Evolutionary conservation across 306 rosid genomes (phyloP), one percentile per base, ranked within the genome.

Genomic region (Cucumis hystrix): DNA sequence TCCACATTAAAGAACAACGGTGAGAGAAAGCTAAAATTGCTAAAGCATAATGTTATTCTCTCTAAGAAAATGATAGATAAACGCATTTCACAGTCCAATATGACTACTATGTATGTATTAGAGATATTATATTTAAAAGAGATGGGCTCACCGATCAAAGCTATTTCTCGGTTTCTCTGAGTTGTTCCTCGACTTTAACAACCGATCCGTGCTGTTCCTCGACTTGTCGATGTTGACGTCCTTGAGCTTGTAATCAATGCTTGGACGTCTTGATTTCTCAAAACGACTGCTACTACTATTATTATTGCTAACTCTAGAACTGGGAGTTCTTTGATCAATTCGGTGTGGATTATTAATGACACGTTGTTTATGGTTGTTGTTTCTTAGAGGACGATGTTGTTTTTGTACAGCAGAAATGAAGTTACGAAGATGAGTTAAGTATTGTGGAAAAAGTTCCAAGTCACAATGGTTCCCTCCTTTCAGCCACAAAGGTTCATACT

Each of bases 401-500:
- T 87, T 90, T 83, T 87, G 88, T 45, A 88, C 16, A 10, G 88
- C 89, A 10, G 86, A 81, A 75, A 90, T 84, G 87, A 90, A 90
- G 65, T 83, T 88, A 33, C 69, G 83, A 35, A 90, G 92, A 79
- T 90, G 96, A 67, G 64, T 82, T 70, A 90, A 78, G 89, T 88
- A 90, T 78, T 90, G 84, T 3, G 92, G 92, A 39, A 75, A 90
- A 58, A 87, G 89, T 78, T 88, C 96, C 54, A 90, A 78, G 72
- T 90, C 84, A 79, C 89, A 85, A 43, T 90, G 92, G 28, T 84
- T 87, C 56, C 96, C 96, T 78, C 91, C 91, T 18, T 79, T 82
- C 11, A 90, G 70, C 96, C 96, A 90, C 58, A 88, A 79, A 10
- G 96, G 96, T 75, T 90, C 96, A 51, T 82, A 90, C 83, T 90